Conservation (phyloP, 495 filamentous ascomycete species). For the Oleoguttula mirabilis region DNA sequence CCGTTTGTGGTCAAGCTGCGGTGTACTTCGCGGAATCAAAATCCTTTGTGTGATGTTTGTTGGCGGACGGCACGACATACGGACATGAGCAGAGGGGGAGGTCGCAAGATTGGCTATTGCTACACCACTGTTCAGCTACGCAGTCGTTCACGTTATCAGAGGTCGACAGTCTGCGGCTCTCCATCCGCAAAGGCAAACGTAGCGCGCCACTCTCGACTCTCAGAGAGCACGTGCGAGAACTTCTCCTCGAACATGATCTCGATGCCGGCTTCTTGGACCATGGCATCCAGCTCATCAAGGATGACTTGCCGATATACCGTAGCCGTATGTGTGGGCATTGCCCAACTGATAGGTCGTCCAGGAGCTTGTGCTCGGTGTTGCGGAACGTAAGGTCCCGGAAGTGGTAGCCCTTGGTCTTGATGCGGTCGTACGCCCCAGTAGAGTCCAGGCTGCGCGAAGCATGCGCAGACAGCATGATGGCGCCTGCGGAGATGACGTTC, state of each 20-base stretch:
- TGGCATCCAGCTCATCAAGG: slow-evolving; percentile 29
- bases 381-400: slow-evolving; percentile 36
- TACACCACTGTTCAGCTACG: no score
- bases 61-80: no score
- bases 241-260: slow-evolving; percentile 34
- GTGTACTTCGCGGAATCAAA: no score
- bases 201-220: slow-evolving; percentile 26
- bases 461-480: slow-evolving; percentile 42
- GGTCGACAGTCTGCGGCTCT: slow-evolving; percentile 18
- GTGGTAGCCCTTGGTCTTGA: slow-evolving; percentile 24
- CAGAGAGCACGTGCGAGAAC: slow-evolving; percentile 30
- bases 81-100: no score
- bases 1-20: no score
- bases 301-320: slow-evolving; percentile 39
- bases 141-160: no score
- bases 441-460: slow-evolving; percentile 37
- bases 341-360: slow-evolving; percentile 39
- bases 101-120: no score
- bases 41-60: no score
- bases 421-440: slow-evolving; percentile 34
- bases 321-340: slow-evolving; percentile 32
- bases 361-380: slow-evolving; percentile 25
- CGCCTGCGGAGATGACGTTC: slow-evolving; percentile 38
- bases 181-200: slow-evolving; percentile 25
- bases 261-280: slow-evolving; percentile 29